Evolutionary conservation across 805 yeast genomes (phyloP).

Genomic region (Cyberlindnera subsufficiens): DNA sequence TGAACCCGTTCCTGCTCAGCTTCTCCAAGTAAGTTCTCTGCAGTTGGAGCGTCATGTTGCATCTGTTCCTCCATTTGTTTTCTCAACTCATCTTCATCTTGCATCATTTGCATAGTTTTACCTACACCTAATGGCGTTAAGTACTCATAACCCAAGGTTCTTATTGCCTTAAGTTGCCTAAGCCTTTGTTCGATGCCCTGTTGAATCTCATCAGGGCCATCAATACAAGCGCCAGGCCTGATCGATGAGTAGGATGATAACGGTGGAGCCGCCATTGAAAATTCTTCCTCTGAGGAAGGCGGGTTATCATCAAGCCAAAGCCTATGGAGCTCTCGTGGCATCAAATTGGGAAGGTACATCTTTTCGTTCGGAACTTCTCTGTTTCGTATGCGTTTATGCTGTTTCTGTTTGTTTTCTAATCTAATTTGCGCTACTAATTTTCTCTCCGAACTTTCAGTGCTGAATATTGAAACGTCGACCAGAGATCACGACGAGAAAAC

Average conservation of each 20-base stretch:
- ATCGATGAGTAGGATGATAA: constrained; percentile 49
- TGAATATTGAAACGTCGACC: background rate
- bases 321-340: constrained; percentile 39
- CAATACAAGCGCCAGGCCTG: constrained; percentile 27
- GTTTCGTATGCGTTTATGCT: background rate
- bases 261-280: constrained; percentile 40
- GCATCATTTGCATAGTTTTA: constrained; percentile 42
- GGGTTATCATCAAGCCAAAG: constrained; percentile 31
- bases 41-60: constrained; percentile 19
- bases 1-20: constrained; percentile 12
- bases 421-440: background rate
- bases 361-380: background rate
- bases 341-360: constrained; percentile 45
- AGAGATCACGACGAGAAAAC: background rate
- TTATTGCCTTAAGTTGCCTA: constrained; percentile 25
- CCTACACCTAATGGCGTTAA: constrained; percentile 56
- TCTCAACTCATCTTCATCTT: constrained; percentile 25
- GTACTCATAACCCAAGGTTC: constrained; percentile 40
- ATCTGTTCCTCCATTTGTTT: constrained; percentile 24
- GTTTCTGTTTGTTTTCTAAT: background rate
- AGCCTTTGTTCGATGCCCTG: constrained; percentile 10
- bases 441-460: background rate
- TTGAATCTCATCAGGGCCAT: constrained; percentile 5
- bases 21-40: constrained; percentile 26
- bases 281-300: constrained; percentile 3